phyloP scores from a whole-genome alignment of 1,139 yeast species.

The Blastobotrys arbuscula region DNA sequence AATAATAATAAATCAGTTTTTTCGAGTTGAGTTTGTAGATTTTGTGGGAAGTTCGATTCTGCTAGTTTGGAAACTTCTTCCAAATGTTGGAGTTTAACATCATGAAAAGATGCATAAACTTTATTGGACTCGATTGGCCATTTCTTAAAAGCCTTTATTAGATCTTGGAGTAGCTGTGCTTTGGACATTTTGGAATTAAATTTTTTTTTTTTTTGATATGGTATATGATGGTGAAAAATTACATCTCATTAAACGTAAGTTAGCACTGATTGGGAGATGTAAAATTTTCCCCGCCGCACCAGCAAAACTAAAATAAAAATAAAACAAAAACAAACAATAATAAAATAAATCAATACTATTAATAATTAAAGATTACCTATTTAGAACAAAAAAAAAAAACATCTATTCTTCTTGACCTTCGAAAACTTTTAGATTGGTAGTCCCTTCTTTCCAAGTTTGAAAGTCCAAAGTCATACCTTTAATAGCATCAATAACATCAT shows the following conservation, averaged over 20 bases:
- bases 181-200: slow-evolving; percentile 9
- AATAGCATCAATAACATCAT: slow-evolving; percentile 73
- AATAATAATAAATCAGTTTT: slow-evolving; percentile 26
- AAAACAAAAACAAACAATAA: too few relatives aligned
- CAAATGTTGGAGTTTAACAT: slow-evolving; percentile 27
- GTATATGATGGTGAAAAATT: neutral
- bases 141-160: slow-evolving; percentile 21
- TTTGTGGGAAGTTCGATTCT: slow-evolving; percentile 23
- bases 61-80: slow-evolving; percentile 22
- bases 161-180: slow-evolving; percentile 13
- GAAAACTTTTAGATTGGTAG: slow-evolving; percentile 40
- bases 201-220: neutral
- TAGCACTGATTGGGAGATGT: too few relatives aligned
- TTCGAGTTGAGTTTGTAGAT: slow-evolving; percentile 25
- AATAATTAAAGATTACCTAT: neutral
- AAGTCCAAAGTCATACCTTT: slow-evolving; percentile 71
- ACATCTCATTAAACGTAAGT: too few relatives aligned
- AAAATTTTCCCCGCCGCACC: too few relatives aligned
- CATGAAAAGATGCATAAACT: slow-evolving; percentile 32
- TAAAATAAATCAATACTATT: too few relatives aligned
- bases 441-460: slow-evolving; percentile 79
- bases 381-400: neutral
- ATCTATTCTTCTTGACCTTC: slow-evolving; percentile 11
- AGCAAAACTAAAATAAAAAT: too few relatives aligned
- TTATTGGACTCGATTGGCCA: slow-evolving; percentile 31